phyloP scores from a whole-genome alignment of 1,284 basidiomycete genomes.

The Phellopilus nigrolimitatus region DNA sequence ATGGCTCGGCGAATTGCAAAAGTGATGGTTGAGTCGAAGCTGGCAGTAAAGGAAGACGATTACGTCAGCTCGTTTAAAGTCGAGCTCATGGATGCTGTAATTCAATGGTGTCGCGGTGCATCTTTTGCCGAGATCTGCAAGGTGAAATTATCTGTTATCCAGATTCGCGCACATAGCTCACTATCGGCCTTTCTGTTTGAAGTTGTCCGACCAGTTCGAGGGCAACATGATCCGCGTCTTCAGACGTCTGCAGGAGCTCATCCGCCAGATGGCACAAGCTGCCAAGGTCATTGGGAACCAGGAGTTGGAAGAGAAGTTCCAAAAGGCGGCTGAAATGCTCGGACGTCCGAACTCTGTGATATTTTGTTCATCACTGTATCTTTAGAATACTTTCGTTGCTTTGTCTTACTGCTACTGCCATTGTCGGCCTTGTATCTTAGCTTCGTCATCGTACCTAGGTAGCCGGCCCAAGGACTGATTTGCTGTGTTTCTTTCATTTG shows the following conservation, averaged over 20 bases:
- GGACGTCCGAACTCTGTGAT: constrained; percentile 92
- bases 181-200: constrained; percentile 11
- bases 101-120: constrained; percentile 97
- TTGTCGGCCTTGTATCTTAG: background rate
- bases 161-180: background rate
- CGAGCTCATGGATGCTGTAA: constrained; percentile 95
- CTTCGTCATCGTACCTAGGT: too few relatives aligned
- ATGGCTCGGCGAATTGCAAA: constrained; percentile 92
- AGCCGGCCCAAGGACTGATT: too few relatives aligned
- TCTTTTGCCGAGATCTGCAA: constrained; percentile 96
- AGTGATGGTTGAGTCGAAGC: constrained; percentile 90
- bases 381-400: constrained; percentile 35
- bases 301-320: constrained; percentile 90
- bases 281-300: constrained; percentile 95
- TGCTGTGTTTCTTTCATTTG: too few relatives aligned
- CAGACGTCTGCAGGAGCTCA: constrained; percentile 87
- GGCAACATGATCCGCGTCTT: constrained; percentile 94
- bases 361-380: constrained; percentile 85
- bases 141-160: too few relatives aligned
- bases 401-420: background rate
- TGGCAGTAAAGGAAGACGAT: constrained; percentile 87
- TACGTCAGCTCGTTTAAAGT: constrained; percentile 97
- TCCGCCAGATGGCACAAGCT: constrained; percentile 93
- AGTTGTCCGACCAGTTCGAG: constrained; percentile 96
- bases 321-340: constrained; percentile 82